Percentiles rank a stretch among this genome's conserved stretches.
Conservation (phyloP, 2,329 filamentous ascomycete genomes). For the Hymenoscyphus repandus region DNA sequence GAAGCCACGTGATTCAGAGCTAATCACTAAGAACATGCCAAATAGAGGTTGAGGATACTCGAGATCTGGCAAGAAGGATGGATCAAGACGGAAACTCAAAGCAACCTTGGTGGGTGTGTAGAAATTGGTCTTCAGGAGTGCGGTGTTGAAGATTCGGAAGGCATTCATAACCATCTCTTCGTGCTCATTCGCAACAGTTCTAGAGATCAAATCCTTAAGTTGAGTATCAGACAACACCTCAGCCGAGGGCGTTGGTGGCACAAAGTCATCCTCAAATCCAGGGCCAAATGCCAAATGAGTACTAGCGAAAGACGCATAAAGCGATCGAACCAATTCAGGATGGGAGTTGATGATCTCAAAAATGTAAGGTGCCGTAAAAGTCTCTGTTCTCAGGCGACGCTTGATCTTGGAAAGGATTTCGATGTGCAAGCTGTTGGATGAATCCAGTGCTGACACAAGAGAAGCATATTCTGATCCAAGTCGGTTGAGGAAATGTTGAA, state of each 20-base stretch:
- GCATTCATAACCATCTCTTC: conserved; percentile 97
- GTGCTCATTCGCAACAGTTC: conserved; percentile 84
- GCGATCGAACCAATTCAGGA: conserved; percentile 75
- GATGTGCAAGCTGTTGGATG: conserved; percentile 76
- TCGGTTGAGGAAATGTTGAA: conserved; percentile 96
- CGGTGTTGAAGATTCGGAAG: conserved; percentile 91
- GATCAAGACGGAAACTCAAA: conserved; percentile 90
- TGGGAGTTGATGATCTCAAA: conserved; percentile 93
- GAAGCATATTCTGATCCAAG: conserved; percentile 89
- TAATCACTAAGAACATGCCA: conserved; percentile 98
- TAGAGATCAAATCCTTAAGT: conserved; percentile 71
- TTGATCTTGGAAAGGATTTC: conserved; percentile 87
- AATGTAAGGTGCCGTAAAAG: conserved; percentile 97
- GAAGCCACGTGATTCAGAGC: conserved; percentile 93
- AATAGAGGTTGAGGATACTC: conserved; percentile 94
- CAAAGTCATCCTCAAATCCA: conserved; percentile 46
- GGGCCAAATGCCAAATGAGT: conserved; percentile 62
- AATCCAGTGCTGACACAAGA: conserved; percentile 72
- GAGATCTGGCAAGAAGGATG: conserved; percentile 78
- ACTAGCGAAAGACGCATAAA: conserved; percentile 89
- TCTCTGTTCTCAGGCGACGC: conserved; percentile 89
- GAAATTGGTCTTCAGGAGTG: conserved; percentile 92
- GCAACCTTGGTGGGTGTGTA: conserved; percentile 96
- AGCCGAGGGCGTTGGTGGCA: conserved; percentile 50
- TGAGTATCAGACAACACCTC: conserved; percentile 71